phyloP scores from a whole-genome alignment of 2,329 filamentous ascomycete species.

The Aquanectria penicillioides region DNA sequence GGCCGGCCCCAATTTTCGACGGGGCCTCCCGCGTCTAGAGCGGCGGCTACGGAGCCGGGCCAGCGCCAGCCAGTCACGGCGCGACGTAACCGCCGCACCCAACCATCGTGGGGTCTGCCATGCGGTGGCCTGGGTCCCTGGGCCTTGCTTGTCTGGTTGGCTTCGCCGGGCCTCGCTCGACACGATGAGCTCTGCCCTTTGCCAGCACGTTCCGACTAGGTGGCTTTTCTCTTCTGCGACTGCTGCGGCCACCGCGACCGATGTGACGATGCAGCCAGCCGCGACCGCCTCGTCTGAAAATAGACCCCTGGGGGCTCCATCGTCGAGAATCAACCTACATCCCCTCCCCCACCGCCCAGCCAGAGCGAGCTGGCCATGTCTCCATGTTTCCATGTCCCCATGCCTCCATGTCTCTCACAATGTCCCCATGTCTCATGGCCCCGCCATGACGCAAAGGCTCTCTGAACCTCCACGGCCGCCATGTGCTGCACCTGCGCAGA shows the following conservation, averaged over 20 bases:
- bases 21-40: slow-evolving; percentile 9
- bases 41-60: slow-evolving; percentile 25
- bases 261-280: background rate
- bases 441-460: slow-evolving; percentile 10
- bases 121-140: background rate
- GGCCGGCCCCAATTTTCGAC: background rate
- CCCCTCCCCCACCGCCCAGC: slow-evolving; percentile 2
- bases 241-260: background rate
- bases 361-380: slow-evolving; percentile 2
- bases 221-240: background rate
- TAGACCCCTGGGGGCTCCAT: too few species aligned
- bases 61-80: slow-evolving; percentile 36
- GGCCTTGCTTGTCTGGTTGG: background rate
- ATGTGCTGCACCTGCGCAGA: background rate
- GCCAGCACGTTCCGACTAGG: background rate
- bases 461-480: background rate
- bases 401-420: too few species aligned
- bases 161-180: background rate
- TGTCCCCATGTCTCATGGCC: background rate
- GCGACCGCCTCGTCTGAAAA: background rate
- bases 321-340: too few species aligned
- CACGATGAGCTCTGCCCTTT: background rate
- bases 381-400: too few species aligned
- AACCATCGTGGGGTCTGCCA: slow-evolving; percentile 26
- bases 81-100: slow-evolving; percentile 37